Evolutionary conservation across 495 filamentous ascomycete genomes (phyloP).

Genomic region (Podospora pseudoanserina): DNA sequence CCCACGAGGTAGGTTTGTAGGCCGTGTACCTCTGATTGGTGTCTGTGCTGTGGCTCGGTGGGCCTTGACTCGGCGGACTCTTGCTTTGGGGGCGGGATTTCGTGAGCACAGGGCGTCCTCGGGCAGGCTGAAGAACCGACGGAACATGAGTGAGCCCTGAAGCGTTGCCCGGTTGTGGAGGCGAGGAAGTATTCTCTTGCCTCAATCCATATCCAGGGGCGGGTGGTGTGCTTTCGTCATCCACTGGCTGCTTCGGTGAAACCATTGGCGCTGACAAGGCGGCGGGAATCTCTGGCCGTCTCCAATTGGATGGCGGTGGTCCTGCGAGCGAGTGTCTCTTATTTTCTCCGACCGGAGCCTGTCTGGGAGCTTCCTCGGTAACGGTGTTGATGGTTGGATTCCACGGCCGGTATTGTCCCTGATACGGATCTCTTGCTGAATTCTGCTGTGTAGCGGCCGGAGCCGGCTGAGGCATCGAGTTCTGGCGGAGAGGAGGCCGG

Average conservation of each 20-base stretch:
- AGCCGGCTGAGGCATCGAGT: conserved; percentile 10
- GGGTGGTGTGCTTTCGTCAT: conserved; percentile 6
- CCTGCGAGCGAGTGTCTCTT: conserved; percentile 20
- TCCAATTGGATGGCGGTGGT: conserved; percentile 4
- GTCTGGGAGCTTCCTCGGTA: conserved; percentile 14
- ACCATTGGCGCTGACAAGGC: conserved; percentile 15
- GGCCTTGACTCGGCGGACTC: conserved; percentile 5
- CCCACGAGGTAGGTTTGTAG: conserved; percentile 18
- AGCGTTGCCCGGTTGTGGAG: neutral
- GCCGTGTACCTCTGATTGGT: conserved; percentile 15
- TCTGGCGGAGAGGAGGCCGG: conserved; percentile 16
- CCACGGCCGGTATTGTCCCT: conserved; percentile 33
- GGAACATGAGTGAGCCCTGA: conserved; percentile 26
- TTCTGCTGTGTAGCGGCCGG: neutral
- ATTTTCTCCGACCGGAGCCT: neutral
- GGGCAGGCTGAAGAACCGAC: conserved; percentile 38
- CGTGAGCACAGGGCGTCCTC: conserved; percentile 21
- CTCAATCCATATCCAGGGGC: conserved; percentile 10
- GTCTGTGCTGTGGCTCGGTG: conserved; percentile 14
- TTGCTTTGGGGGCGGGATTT: conserved; percentile 18
- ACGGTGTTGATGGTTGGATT: conserved; percentile 24
- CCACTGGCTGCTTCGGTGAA: conserved; percentile 13
- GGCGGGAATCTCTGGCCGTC: conserved; percentile 15
- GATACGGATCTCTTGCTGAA: neutral
- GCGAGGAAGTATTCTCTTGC: conserved; percentile 7